Evolutionary conservation across 2,329 filamentous ascomycete species (phyloP), one percentile per base, ranked within the genome.

Genomic region (Sporothrix variecibatus): DNA sequence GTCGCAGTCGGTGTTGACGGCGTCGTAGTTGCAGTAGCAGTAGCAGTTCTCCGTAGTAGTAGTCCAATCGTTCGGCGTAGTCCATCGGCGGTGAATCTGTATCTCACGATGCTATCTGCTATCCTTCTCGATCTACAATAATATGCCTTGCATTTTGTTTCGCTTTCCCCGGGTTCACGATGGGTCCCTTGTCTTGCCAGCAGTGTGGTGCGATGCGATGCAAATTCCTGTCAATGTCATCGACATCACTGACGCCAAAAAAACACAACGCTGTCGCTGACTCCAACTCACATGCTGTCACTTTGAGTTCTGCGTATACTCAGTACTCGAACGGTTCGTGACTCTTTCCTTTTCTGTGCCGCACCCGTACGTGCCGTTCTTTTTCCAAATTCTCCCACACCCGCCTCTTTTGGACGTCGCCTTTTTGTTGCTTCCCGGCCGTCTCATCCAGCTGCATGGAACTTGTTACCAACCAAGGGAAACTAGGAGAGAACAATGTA

Each of bases 401-500:
- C 51, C 6, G 8, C 34, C 43, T 26, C 38, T 17, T 53, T 70
- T 34, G 49, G 28, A 38, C 51, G 46, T 43, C 23, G n/a, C 15
- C 31, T 34, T 26, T 15, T 23, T 15, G 60, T 40, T n/a, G 11
- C 28, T 23, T 28, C 34, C 53, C 38, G 53, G 34, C 69, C 69
- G 69, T 58, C 69, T 71, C 69, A 31, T 40, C 69, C 69, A 62
- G n/a, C 31, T 60, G 69, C 69, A 62, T 71, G 69, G 53, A 62
- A 71, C 69, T 62, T 71, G 69, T 71, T 71, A 71, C 69, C 69
- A 53, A 46, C 26, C 40, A 49, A 49, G 64, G 49, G 49, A 26
- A 26, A 17, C 46, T 38, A 34, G 20, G 43, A 11, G 9, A 67
- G 20, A 28, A 9, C 49, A 56, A 38, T 23, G 46, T n/a, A n/a